Percentiles rank a stretch among this genome's conserved stretches.
Conservation (phyloP, 2,329 filamentous ascomycete genomes). For the Didymella arachidicola region DNA sequence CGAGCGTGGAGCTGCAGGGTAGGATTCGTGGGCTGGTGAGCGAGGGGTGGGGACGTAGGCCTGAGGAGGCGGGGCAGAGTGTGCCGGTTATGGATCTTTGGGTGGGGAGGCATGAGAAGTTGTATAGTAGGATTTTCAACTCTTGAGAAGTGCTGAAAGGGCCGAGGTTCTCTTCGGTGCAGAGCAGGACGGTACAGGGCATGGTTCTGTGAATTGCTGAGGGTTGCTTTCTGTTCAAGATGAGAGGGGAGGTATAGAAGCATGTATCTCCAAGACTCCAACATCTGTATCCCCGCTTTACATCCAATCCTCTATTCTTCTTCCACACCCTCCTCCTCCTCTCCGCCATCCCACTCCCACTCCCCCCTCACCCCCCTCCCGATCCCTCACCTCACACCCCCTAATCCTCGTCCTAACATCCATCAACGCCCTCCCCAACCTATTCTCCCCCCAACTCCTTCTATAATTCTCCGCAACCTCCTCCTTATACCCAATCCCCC, state of each 20-base stretch:
- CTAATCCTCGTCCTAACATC: neutral
- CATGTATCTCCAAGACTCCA: too few species aligned
- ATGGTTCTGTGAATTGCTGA: neutral
- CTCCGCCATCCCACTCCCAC: neutral
- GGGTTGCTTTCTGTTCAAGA: too few species aligned
- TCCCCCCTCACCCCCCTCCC: neutral
- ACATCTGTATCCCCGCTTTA: neutral
- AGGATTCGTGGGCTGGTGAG: conserved; percentile 67
- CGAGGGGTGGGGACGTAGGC: conserved; percentile 64
- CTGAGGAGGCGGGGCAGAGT: conserved; percentile 75
- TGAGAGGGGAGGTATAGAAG: too few species aligned
- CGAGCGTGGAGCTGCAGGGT: conserved; percentile 64
- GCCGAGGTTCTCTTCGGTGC: too few species aligned
- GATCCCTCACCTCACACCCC: neutral
- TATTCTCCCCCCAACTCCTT: conserved; percentile 66
- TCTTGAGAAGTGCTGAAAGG: conserved; percentile 58
- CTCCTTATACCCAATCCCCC: conserved; percentile 25
- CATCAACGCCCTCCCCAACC: conserved; percentile 50
- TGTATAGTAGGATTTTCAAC: conserved; percentile 89
- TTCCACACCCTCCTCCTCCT: neutral
- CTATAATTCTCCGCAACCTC: conserved; percentile 43
- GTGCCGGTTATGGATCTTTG: conserved; percentile 83
- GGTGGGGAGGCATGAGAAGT: conserved; percentile 80
- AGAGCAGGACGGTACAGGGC: too few species aligned
- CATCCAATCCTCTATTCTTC: neutral